Conservation (phyloP, 176 grass and related monocot species). For the Rhipidocladum racemiflorum region DNA sequence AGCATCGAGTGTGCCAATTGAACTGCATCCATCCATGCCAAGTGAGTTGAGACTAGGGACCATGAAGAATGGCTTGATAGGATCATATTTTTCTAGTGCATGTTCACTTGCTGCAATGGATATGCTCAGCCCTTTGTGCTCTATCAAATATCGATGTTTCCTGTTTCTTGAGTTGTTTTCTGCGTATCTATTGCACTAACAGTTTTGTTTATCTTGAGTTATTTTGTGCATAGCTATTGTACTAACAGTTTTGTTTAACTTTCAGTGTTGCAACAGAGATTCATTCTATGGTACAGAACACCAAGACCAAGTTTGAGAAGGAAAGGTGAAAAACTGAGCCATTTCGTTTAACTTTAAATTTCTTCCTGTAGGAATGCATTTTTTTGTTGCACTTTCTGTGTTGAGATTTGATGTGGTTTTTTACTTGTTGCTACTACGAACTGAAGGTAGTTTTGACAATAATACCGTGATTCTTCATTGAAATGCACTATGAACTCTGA, state of each 20-base stretch:
- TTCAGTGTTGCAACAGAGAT: slow-evolving; percentile 76
- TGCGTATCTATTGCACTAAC: too few relatives aligned
- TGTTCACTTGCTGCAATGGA: neutral
- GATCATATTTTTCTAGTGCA: neutral
- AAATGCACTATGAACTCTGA: slow-evolving; percentile 25
- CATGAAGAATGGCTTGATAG: neutral
- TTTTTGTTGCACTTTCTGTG: neutral
- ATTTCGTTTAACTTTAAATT: slow-evolving; percentile 5
- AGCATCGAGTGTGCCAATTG: neutral
- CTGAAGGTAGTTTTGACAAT: slow-evolving; percentile 22
- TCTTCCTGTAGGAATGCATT: neutral
- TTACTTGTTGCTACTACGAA: neutral
- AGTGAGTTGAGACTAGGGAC: neutral
- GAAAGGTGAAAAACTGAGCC: slow-evolving; percentile 52
- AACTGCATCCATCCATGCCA: neutral
- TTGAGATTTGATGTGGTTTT: neutral
- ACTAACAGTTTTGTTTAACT: slow-evolving; percentile 30
- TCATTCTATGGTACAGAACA: slow-evolving; percentile 56
- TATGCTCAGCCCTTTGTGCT: neutral
- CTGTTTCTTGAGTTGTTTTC: too few relatives aligned
- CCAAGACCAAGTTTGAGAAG: slow-evolving; percentile 68
- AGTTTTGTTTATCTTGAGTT: too few relatives aligned
- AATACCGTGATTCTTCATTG: slow-evolving; percentile 10
- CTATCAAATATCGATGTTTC: too few relatives aligned
- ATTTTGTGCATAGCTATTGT: too few relatives aligned